These are phyloP conservation scores for Diaporthe vaccinii DNA, from an alignment of 2,329 filamentous ascomycete genomes.

Conservation along the genomic window DNA sequence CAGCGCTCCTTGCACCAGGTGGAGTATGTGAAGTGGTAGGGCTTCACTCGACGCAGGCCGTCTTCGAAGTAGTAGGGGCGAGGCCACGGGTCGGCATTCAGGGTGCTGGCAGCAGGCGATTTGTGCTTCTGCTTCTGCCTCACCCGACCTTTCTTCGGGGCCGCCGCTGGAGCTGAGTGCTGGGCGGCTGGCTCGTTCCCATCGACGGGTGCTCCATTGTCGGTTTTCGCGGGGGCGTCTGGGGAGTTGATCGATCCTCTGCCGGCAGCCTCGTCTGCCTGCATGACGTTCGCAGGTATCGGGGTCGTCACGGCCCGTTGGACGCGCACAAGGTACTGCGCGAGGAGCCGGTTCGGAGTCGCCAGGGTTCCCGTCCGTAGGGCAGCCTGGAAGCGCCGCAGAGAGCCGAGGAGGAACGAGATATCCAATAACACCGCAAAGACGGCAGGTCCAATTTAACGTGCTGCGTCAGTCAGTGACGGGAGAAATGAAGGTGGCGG, in stretches of 20 bases:
- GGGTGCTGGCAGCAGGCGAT: constrained; percentile 47
- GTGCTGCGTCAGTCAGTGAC: neutral
- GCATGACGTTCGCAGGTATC: constrained; percentile 18
- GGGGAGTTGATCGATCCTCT: too few relatives aligned
- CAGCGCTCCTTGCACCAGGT: constrained; percentile 95
- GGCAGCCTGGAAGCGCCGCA: constrained; percentile 16
- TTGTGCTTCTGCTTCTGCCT: constrained; percentile 29
- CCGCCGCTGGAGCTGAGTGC: neutral
- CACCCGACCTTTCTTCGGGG: constrained; percentile 11
- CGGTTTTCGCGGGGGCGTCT: neutral
- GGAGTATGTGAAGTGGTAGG: constrained; percentile 95
- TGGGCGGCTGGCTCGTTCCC: neutral
- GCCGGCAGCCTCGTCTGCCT: constrained; percentile 1
- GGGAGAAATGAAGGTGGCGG: neutral
- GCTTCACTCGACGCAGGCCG: constrained; percentile 84
- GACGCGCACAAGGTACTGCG: constrained; percentile 32
- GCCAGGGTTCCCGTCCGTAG: constrained; percentile 33
- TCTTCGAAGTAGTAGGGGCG: constrained; percentile 86
- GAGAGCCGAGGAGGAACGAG: neutral
- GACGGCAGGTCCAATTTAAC: too few relatives aligned
- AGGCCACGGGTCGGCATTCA: constrained; percentile 60
- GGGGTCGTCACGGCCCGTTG: constrained; percentile 34
- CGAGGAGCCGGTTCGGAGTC: constrained; percentile 19
- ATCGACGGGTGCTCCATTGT: neutral
- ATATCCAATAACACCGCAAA: neutral